phyloP scores from a whole-genome alignment of 192 early-diverging fungal genomes.

The Backusella liffmaniae region DNA sequence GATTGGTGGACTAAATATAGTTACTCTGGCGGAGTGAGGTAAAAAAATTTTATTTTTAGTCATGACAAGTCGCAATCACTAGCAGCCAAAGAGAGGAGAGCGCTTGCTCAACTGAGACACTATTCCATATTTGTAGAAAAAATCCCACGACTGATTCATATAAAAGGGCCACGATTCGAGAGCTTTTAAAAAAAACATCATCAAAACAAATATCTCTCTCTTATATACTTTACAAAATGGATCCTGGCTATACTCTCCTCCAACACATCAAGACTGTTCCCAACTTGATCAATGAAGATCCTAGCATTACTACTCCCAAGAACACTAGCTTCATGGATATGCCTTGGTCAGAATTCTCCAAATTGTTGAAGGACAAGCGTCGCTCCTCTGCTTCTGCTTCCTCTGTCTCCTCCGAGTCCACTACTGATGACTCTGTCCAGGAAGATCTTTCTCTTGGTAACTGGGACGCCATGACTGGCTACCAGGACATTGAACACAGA shows the following conservation, averaged over 20 bases:
- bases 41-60: background rate
- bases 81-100: background rate
- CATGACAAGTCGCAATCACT: background rate
- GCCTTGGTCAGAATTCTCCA: constrained; percentile 41
- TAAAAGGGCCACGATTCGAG: background rate
- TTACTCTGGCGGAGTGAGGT: background rate
- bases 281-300: constrained; percentile 41
- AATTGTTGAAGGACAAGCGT: constrained; percentile 21
- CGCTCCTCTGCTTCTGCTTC: constrained; percentile 2
- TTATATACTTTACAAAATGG: constrained; percentile 23
- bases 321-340: constrained; percentile 40
- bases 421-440: background rate
- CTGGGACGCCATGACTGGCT: constrained; percentile 31
- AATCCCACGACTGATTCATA: constrained; percentile 8
- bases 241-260: constrained; percentile 38
- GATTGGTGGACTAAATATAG: background rate
- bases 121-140: background rate
- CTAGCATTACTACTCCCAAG: constrained; percentile 36
- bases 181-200: background rate
- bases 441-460: constrained; percentile 24
- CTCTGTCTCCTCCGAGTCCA: constrained; percentile 1
- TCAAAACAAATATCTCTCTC: background rate
- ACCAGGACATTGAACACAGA: constrained; percentile 15
- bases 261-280: constrained; percentile 41
- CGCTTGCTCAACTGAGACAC: background rate